phyloP scores from a whole-genome alignment of 1,284 basidiomycete genomes.

The Wallemia hederae region DNA sequence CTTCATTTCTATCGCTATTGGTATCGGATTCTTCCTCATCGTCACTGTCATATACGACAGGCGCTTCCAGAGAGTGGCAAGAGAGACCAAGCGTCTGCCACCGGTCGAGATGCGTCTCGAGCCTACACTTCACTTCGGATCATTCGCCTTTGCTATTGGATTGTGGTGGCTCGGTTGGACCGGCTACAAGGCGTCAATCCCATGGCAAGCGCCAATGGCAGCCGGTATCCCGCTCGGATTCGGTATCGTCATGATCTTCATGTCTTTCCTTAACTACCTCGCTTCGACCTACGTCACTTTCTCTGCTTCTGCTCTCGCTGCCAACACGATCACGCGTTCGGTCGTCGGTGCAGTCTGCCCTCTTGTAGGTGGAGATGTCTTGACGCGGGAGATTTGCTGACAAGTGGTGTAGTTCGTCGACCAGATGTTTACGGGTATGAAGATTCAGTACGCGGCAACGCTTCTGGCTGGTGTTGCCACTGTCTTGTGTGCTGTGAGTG shows the following conservation, averaged over 20 bases:
- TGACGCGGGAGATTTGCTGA: too few species aligned
- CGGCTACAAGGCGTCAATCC: background rate
- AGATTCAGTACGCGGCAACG: background rate
- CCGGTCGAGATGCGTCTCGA: background rate
- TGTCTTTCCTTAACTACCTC: slow-evolving; percentile 19
- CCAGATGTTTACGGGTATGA: background rate
- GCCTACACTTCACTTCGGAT: background rate
- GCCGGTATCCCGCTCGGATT: background rate
- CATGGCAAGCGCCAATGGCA: background rate
- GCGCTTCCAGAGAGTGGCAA: background rate
- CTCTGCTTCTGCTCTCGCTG: slow-evolving; percentile 38
- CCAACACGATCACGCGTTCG: slow-evolving; percentile 36
- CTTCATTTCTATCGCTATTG: slow-evolving; percentile 10
- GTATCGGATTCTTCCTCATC: background rate
- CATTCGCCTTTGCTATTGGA: background rate
- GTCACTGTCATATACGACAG: background rate
- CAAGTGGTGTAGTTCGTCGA: background rate
- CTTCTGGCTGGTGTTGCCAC: background rate
- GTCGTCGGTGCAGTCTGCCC: slow-evolving; percentile 36
- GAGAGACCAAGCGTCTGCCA: background rate
- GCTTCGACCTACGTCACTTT: slow-evolving; percentile 19
- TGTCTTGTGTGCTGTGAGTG: background rate
- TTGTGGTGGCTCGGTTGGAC: background rate
- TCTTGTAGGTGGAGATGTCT: slow-evolving; percentile 11
- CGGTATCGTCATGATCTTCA: slow-evolving; percentile 6